A percentile compares a stretch with the other conserved stretches of the same genome.
These are phyloP conservation scores for Pseudohalonectria lignicola DNA, from an alignment of 2,329 filamentous ascomycete species.

Conservation along the genomic window DNA sequence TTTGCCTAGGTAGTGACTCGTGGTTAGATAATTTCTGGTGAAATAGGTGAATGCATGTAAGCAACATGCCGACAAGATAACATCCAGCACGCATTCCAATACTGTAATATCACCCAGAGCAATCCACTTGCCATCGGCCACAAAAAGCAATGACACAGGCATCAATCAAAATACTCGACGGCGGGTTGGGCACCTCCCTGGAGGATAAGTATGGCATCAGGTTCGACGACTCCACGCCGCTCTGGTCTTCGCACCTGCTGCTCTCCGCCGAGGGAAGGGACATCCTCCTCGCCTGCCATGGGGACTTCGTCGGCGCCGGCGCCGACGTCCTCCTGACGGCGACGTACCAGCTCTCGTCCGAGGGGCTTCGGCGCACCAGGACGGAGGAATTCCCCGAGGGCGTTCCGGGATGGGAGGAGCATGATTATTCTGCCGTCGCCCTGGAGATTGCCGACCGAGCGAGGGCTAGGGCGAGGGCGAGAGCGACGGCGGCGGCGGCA, in stretches of 20 bases:
- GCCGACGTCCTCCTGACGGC: slow-evolving; percentile 55
- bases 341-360: slow-evolving; percentile 53
- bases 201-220: slow-evolving; percentile 41
- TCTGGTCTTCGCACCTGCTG: slow-evolving; percentile 61
- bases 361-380: slow-evolving; percentile 42
- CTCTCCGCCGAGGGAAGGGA: slow-evolving; percentile 36
- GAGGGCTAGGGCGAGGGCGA: neutral
- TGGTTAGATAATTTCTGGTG: too few relatives aligned
- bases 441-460: slow-evolving; percentile 29
- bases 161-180: slow-evolving; percentile 45
- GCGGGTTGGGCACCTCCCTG: slow-evolving; percentile 57
- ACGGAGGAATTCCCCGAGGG: slow-evolving; percentile 29
- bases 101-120: too few relatives aligned
- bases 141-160: neutral
- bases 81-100: too few relatives aligned
- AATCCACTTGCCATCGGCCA: too few relatives aligned
- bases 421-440: slow-evolving; percentile 24
- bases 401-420: slow-evolving; percentile 15
- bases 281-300: slow-evolving; percentile 43
- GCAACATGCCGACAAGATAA: too few relatives aligned
- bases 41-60: too few relatives aligned
- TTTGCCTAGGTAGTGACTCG: too few relatives aligned
- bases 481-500: neutral
- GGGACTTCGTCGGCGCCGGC: slow-evolving; percentile 42
- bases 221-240: slow-evolving; percentile 42